phyloP scores from a whole-genome alignment of 352 stramenopile species.

The Globisporangium lucens region DNA sequence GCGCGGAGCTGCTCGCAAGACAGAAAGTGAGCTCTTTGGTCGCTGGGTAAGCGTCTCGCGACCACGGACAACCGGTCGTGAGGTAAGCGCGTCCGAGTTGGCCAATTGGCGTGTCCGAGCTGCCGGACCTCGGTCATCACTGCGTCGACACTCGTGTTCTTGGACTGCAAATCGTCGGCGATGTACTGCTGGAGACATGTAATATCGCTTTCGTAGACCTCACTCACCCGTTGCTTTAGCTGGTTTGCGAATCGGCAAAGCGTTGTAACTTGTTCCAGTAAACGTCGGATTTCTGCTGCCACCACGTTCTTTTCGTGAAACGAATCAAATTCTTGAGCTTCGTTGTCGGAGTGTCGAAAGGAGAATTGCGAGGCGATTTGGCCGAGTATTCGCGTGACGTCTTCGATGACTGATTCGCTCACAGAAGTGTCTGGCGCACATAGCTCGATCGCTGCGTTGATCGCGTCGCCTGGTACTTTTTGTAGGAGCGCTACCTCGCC shows the following conservation, averaged over 20 bases:
- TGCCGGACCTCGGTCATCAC: conserved; percentile 24
- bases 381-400: conserved; percentile 32
- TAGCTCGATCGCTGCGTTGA: conserved; percentile 26
- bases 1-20: conserved; percentile 10
- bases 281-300: conserved; percentile 18
- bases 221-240: conserved; percentile 22
- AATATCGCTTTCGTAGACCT: conserved; percentile 27
- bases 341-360: conserved; percentile 25
- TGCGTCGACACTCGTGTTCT: conserved; percentile 29
- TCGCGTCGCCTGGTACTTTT: conserved; percentile 22
- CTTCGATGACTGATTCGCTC: conserved; percentile 27
- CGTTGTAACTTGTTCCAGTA: conserved; percentile 30
- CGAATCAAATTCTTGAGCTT: conserved; percentile 5
- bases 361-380: conserved; percentile 33
- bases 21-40: conserved; percentile 18
- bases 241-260: conserved; percentile 35
- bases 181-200: conserved; percentile 23
- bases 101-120: conserved; percentile 21
- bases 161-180: conserved; percentile 26
- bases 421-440: not conserved
- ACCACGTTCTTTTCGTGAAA: conserved; percentile 31
- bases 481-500: conserved; percentile 24
- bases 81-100: not conserved
- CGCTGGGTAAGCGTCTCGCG: conserved; percentile 10
- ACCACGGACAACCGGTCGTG: conserved; percentile 5